These are phyloP conservation scores for Yamadazyma sp. DNA, from an alignment of 1,139 yeast species.

Conservation along the genomic window DNA sequence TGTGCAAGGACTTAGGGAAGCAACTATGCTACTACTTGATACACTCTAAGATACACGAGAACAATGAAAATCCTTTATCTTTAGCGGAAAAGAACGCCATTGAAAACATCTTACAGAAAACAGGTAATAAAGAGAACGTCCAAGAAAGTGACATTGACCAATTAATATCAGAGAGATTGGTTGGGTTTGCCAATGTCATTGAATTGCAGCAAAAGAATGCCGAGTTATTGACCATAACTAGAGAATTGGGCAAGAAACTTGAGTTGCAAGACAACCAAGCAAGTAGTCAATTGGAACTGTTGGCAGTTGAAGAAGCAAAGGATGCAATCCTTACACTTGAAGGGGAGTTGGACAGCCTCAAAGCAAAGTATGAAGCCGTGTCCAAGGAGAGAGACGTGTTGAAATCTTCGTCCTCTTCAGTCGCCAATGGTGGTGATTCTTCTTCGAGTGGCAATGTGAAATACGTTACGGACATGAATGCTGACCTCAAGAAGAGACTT, in stretches of 20 bases:
- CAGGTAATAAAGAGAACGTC: constrained; percentile 30
- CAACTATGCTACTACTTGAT: constrained; percentile 75
- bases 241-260: constrained; percentile 67
- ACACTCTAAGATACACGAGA: constrained; percentile 59
- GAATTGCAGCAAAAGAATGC: constrained; percentile 76
- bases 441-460: constrained; percentile 18
- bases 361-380: constrained; percentile 51
- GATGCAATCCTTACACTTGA: constrained; percentile 71
- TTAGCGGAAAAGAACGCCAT: constrained; percentile 56
- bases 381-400: constrained; percentile 68
- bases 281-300: constrained; percentile 46
- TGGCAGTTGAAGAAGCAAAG: constrained; percentile 70
- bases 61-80: constrained; percentile 55
- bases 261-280: constrained; percentile 54
- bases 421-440: constrained; percentile 6
- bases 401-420: constrained; percentile 34
- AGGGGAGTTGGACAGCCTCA: constrained; percentile 55
- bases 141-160: constrained; percentile 65
- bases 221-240: constrained; percentile 62
- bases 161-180: constrained; percentile 70
- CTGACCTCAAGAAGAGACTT: constrained; percentile 29
- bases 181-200: constrained; percentile 62
- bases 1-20: constrained; percentile 70
- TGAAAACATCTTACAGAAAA: constrained; percentile 41
- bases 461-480: constrained; percentile 28